Base-by-base conservation (phyloP, 345 rosid genomes). In the Hirschfeldia incana region DNA sequence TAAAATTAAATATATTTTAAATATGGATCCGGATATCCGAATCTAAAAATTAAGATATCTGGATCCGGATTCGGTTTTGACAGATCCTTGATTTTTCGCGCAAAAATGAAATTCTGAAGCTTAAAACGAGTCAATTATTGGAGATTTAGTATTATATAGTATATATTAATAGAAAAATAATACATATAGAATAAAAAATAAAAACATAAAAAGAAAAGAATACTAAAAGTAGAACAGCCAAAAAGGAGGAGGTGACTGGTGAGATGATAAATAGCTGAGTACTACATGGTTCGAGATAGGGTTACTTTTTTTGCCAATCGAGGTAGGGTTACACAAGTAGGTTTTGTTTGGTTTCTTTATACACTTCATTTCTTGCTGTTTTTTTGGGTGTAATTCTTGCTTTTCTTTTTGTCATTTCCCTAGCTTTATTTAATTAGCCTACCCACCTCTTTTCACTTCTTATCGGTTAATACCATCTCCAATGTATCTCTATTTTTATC, bases 251-350 rank as follows among this genome's bases (percentile, higher is more conserved):
- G 63, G 69, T 32, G 69, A 76, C 74, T 12, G 49, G 61, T 76
- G 73, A 67, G 74, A 76, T 68, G 79, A 76, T 60, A 68, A 76
- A 68, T 42, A 60, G 67, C 4, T 13, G 55, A 46, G 55, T 46
- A 13, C 55, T 69, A 49, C 80, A 69, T 62, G 67, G 76, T 71
- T 78, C 72, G 76, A 78, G 81, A 72, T 71, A 78, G 76, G 80
- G 76, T 77, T 78, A 78, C 76, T 29, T 29, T 29, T 29, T 29
- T 29, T 29, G 32, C 4, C 32, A 29, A 29, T 78, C 72, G 76
- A 78, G 81, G 76, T 71, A 78, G 76, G 80, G 76, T 77, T 78
- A 78, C 76, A 26, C 81, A 78, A 78, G 81, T 78, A 67, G 81
- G 67, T 57, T 53, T 71, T 78, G 67, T 69, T 70, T 75, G 51